phyloP scores from a whole-genome alignment of 2,329 filamentous ascomycete species.

The Scolecobasidium constrictum region DNA sequence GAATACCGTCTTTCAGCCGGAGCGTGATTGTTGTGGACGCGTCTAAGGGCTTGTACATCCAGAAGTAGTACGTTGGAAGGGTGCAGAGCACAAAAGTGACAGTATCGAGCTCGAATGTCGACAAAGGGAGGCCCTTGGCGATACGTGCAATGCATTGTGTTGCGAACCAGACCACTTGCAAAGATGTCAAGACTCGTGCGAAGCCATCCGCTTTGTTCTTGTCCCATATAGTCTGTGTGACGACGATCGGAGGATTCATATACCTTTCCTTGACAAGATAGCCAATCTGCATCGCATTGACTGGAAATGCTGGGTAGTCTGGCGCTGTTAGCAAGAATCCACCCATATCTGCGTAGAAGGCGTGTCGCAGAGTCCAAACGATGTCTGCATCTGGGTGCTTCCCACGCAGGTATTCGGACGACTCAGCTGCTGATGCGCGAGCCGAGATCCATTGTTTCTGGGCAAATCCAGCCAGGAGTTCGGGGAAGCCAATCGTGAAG shows the following conservation, averaged over 20 bases:
- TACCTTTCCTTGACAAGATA: neutral
- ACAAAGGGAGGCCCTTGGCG: neutral
- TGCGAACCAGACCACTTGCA: neutral
- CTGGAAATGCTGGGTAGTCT: neutral
- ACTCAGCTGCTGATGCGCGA: neutral
- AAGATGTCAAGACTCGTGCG: neutral
- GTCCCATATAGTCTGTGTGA: neutral
- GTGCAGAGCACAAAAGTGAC: neutral
- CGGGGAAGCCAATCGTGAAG: too few species aligned
- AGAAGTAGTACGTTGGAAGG: neutral
- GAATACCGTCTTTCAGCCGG: too few species aligned
- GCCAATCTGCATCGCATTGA: neutral
- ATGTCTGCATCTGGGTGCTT: neutral
- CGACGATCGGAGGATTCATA: neutral
- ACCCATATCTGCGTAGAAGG: conserved; percentile 1
- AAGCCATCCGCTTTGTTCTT: conserved; percentile 1
- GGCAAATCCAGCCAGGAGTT: too few species aligned
- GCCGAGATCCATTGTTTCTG: too few species aligned
- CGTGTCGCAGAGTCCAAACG: neutral
- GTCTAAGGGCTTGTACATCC: neutral
- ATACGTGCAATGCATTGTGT: neutral
- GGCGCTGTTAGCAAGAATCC: neutral
- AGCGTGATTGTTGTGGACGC: neutral
- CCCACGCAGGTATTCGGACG: neutral
- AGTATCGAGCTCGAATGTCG: neutral